These are phyloP conservation scores for Emericellopsis terricola DNA, from an alignment of 495 filamentous ascomycete genomes.

Conservation along the genomic window DNA sequence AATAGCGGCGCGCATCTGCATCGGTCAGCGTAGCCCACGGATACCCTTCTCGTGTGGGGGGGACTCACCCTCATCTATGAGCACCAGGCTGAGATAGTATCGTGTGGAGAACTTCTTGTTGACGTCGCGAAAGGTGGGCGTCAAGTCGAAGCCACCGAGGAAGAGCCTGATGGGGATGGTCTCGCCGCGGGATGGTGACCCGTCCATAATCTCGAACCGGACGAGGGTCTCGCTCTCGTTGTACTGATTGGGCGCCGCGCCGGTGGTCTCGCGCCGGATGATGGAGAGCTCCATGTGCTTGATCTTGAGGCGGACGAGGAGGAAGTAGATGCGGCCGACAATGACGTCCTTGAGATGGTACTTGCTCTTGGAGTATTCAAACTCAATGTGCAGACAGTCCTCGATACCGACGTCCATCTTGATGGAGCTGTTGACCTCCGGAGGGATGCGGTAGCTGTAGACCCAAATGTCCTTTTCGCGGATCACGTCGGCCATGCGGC, in stretches of 20 bases:
- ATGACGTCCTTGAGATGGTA: constrained; percentile 99
- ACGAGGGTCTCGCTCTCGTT: constrained; percentile 98
- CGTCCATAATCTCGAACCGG: constrained; percentile 99
- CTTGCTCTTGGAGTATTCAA: constrained; percentile 97
- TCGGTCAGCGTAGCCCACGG: constrained; percentile 1
- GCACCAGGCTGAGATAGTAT: constrained; percentile 91
- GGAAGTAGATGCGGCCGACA: constrained; percentile 96
- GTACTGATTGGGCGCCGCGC: constrained; percentile 98
- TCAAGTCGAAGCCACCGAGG: constrained; percentile 93
- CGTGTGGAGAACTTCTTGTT: constrained; percentile 99
- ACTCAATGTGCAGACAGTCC: constrained; percentile 98
- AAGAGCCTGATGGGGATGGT: constrained; percentile 97
- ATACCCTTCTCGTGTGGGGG: not conserved
- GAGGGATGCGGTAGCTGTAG: constrained; percentile 94
- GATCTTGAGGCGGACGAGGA: constrained; percentile 95
- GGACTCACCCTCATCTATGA: constrained; percentile 79
- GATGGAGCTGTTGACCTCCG: constrained; percentile 93
- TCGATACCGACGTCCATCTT: constrained; percentile 99
- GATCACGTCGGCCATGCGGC: constrained; percentile 93
- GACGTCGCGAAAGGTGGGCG: constrained; percentile 96
- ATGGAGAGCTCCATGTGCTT: constrained; percentile 99
- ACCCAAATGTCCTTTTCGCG: constrained; percentile 99
- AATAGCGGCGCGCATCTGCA: constrained; percentile 86
- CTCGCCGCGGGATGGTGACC: constrained; percentile 90
- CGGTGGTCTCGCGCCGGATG: constrained; percentile 91